Evolutionary conservation across 2,329 filamentous ascomycete genomes (phyloP).

Genomic region (Fusarium pseudoanthophilum): DNA sequence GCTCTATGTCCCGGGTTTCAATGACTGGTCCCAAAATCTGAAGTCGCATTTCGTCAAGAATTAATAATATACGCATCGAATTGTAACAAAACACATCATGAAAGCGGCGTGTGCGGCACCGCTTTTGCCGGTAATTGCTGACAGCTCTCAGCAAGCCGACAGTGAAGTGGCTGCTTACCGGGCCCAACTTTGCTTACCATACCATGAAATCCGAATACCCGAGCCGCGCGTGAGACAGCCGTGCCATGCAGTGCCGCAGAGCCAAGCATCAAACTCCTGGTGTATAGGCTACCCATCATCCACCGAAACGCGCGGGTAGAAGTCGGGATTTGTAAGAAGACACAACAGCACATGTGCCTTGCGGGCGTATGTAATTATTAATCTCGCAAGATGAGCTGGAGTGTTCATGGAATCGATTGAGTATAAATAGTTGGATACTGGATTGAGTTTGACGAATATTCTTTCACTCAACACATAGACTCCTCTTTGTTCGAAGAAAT

Average conservation of each 20-base stretch:
- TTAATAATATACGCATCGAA: accelerated
- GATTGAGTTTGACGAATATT: not conserved
- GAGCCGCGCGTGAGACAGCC: not conserved
- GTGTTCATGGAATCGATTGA: accelerated
- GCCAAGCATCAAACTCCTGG: not conserved
- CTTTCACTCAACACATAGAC: not conserved
- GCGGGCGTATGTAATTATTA: not conserved
- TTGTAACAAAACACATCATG: not conserved
- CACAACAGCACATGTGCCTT: not conserved
- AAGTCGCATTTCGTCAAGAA: too few relatives aligned
- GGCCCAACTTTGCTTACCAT: not conserved
- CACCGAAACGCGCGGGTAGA: not conserved
- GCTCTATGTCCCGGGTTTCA: accelerated
- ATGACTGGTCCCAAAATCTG: not conserved
- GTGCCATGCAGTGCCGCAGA: not conserved
- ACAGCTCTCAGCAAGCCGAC: not conserved
- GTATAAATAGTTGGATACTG: not conserved
- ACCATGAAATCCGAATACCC: not conserved
- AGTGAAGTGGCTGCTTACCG: not conserved
- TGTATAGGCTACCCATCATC: not conserved
- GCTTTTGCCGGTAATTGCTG: not conserved
- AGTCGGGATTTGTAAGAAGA: not conserved
- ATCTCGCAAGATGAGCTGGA: not conserved
- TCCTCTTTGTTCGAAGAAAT: not conserved
- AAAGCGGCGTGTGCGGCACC: not conserved